Conservation (phyloP, 495 filamentous ascomycete species). For the Xylaria nigripes region DNA sequence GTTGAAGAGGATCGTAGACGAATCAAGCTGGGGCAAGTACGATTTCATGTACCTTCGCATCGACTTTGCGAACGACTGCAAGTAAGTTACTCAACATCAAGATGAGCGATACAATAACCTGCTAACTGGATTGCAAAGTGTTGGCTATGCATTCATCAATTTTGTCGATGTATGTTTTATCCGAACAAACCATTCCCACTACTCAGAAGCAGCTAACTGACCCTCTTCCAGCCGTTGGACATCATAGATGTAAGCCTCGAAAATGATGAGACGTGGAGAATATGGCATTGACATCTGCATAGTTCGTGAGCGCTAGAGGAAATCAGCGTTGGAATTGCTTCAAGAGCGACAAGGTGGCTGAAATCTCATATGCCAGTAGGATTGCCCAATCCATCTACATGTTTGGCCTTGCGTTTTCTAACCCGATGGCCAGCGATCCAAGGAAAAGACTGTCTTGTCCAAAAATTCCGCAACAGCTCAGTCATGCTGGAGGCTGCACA, state of each 20-base stretch:
- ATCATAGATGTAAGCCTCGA: slow-evolving; percentile 55
- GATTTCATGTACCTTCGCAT: slow-evolving; percentile 96
- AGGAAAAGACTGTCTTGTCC: slow-evolving; percentile 78
- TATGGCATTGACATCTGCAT: slow-evolving; percentile 26
- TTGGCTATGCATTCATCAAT: slow-evolving; percentile 97
- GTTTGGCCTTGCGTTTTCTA: slow-evolving; percentile 2
- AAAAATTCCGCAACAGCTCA: slow-evolving; percentile 93
- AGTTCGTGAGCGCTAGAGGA: slow-evolving; percentile 68
- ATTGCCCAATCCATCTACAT: slow-evolving; percentile 11
- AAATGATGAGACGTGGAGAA: neutral
- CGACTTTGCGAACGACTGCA: slow-evolving; percentile 83
- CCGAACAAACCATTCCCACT: neutral
- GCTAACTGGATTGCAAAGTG: slow-evolving; percentile 47
- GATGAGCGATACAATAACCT: neutral
- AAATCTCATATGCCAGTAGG: slow-evolving; percentile 90
- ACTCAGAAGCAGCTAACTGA: slow-evolving; percentile 28
- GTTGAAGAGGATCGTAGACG: slow-evolving; percentile 71
- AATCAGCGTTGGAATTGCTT: slow-evolving; percentile 76
- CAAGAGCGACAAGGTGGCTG: slow-evolving; percentile 75
- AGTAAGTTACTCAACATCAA: slow-evolving; percentile 46
- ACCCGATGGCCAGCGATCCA: slow-evolving; percentile 59
- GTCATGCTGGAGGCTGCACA: slow-evolving; percentile 80
- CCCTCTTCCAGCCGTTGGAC: slow-evolving; percentile 49
- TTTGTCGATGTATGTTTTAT: slow-evolving; percentile 50
- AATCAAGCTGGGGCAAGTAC: slow-evolving; percentile 69